Conservation (phyloP, 495 filamentous ascomycete species). For the Neurospora pannonica region DNA sequence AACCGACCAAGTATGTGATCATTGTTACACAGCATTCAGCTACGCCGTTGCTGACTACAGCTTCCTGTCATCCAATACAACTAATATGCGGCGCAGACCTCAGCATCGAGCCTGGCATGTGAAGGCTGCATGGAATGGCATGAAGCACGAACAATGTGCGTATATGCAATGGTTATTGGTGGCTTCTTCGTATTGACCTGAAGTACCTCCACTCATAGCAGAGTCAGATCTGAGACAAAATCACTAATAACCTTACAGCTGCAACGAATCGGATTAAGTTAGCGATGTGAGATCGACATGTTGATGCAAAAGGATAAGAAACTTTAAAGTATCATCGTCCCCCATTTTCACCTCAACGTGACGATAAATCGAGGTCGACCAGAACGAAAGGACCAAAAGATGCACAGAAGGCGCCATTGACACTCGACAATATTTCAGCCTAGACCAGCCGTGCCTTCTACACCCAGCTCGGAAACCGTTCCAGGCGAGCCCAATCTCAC, state of each 20-base stretch:
- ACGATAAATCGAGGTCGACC: background rate
- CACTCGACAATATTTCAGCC: background rate
- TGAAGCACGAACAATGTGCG: background rate
- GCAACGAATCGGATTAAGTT: background rate
- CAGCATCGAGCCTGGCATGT: background rate
- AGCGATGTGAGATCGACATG: background rate
- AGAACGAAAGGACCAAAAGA: background rate
- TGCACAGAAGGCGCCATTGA: background rate
- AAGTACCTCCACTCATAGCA: background rate
- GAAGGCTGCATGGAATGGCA: background rate
- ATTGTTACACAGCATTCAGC: background rate
- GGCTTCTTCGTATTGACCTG: background rate
- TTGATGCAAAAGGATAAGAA: background rate
- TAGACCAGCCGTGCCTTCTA: background rate
- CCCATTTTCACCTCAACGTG: background rate
- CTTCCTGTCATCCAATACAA: background rate
- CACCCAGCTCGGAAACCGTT: background rate
- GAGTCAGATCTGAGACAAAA: background rate
- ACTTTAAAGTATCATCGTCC: background rate
- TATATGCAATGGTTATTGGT: background rate
- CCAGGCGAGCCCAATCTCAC: background rate
- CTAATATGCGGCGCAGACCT: background rate
- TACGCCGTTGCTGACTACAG: background rate
- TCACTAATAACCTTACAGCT: background rate
- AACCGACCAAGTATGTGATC: background rate